Evolutionary conservation across 2,329 filamentous ascomycete species (phyloP).

Genomic region (Septoria petroselini): DNA sequence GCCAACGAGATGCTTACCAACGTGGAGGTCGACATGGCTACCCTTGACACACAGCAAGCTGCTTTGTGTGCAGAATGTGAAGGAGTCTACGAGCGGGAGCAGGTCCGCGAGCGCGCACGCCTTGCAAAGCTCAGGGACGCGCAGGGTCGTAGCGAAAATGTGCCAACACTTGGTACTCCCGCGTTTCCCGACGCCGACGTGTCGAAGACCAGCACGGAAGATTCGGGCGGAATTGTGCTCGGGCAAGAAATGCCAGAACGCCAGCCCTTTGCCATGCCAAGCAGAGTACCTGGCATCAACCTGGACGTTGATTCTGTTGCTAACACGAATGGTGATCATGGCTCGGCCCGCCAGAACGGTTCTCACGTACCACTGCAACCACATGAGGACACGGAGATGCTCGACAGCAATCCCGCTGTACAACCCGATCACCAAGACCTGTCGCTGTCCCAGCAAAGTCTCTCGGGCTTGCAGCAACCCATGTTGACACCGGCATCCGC

Average conservation of each 20-base stretch:
- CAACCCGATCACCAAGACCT: constrained; percentile 22
- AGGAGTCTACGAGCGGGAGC: constrained; percentile 70
- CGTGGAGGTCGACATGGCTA: constrained; percentile 86
- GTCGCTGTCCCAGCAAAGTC: constrained; percentile 27
- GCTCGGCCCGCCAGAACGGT: constrained; percentile 42
- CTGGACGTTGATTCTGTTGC: constrained; percentile 60
- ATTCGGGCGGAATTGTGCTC: constrained; percentile 51
- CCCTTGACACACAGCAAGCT: constrained; percentile 65
- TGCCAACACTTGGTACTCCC: constrained; percentile 40
- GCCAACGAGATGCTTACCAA: constrained; percentile 90
- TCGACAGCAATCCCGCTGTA: constrained; percentile 39
- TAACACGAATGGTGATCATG: constrained; percentile 35
- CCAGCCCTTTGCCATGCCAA: constrained; percentile 44
- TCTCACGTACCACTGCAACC: constrained; percentile 41
- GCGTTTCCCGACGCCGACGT: constrained; percentile 41
- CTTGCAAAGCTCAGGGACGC: constrained; percentile 55
- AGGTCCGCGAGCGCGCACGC: constrained; percentile 58
- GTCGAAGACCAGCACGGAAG: constrained; percentile 45
- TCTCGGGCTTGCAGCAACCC: constrained; percentile 46
- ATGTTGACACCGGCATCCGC: constrained; percentile 64
- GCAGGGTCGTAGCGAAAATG: constrained; percentile 57
- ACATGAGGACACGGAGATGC: constrained; percentile 46
- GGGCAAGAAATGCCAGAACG: constrained; percentile 62
- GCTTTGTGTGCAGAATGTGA: constrained; percentile 71
- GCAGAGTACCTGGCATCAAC: constrained; percentile 56